phyloP scores from a whole-genome alignment of 2,329 filamentous ascomycete genomes.

The Orbilia brochopaga region DNA sequence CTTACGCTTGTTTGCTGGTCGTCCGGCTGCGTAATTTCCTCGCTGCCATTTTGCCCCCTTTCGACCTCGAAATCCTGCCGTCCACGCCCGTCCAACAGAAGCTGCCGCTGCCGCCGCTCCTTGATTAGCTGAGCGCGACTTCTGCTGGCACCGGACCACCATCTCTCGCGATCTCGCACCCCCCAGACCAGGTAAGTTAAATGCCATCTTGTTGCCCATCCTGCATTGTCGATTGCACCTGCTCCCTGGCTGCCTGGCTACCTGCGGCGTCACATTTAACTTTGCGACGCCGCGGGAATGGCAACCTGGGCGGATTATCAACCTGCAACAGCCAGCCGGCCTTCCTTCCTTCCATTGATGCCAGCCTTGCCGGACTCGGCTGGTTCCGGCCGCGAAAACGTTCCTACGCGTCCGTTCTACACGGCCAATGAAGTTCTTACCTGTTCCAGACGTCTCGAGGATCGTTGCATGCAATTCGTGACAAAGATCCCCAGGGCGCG shows the following conservation, averaged over 20 bases:
- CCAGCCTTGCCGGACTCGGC: neutral
- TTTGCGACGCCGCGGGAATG: neutral
- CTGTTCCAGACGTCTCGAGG: neutral
- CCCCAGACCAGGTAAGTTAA: neutral
- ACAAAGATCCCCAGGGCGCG: slow-evolving; percentile 1
- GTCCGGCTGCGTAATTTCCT: slow-evolving; percentile 1
- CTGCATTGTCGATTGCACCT: neutral
- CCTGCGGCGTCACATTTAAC: neutral
- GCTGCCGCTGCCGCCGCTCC: neutral
- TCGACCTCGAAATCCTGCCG: slow-evolving; percentile 5
- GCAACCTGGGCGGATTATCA: neutral
- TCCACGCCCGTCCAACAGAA: slow-evolving; percentile 7
- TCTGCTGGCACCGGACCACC: neutral
- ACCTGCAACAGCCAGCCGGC: neutral
- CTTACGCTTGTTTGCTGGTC: slow-evolving; percentile 6
- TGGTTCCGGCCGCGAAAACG: neutral
- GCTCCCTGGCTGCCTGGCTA: neutral
- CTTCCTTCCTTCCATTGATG: neutral
- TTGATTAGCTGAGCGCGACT: neutral
- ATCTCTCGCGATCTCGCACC: neutral
- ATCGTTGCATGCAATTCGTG: neutral
- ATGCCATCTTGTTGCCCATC: neutral
- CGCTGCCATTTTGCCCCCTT: slow-evolving; percentile 27
- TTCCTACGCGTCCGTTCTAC: neutral
- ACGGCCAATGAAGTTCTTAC: neutral